These are phyloP conservation scores for Arthrobotrys entomopaga DNA, from an alignment of 2,329 filamentous ascomycete species.

Conservation along the genomic window DNA sequence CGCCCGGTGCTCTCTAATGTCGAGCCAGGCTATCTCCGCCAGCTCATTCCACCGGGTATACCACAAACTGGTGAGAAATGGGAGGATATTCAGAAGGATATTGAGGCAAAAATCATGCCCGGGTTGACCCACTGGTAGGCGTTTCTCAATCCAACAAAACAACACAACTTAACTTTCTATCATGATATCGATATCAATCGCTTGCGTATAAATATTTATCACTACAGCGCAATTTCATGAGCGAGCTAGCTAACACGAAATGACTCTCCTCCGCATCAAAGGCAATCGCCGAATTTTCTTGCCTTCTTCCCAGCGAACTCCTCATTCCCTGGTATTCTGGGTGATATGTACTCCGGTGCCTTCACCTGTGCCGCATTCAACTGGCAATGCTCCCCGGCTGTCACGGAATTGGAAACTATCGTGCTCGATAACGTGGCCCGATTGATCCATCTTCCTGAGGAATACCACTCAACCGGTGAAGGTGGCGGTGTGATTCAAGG, in stretches of 20 bases:
- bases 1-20: slow-evolving; percentile 80
- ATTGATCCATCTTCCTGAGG: slow-evolving; percentile 76
- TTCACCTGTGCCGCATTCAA: slow-evolving; percentile 95
- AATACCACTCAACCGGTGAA: slow-evolving; percentile 77
- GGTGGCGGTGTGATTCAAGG: slow-evolving; percentile 96
- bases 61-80: slow-evolving; percentile 77
- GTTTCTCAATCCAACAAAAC: not conserved
- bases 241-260: no score
- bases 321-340: slow-evolving; percentile 85
- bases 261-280: slow-evolving; percentile 55
- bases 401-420: slow-evolving; percentile 92
- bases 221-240: no score
- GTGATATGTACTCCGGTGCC: slow-evolving; percentile 88
- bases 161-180: slow-evolving; percentile 18
- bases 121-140: slow-evolving; percentile 85
- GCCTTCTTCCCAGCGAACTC: slow-evolving; percentile 89
- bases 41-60: slow-evolving; percentile 75
- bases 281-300: slow-evolving; percentile 92
- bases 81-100: slow-evolving; percentile 81
- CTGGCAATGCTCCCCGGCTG: slow-evolving; percentile 92
- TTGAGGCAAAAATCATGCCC: slow-evolving; percentile 86
- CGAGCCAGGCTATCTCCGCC: slow-evolving; percentile 83
- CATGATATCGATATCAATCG: not conserved
- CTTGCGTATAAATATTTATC: no score
- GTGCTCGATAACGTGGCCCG: slow-evolving; percentile 91